Evolutionary conservation across 2,329 filamentous ascomycete species (phyloP), one percentile per base, ranked within the genome.

Genomic region (Xylaria sp.): DNA sequence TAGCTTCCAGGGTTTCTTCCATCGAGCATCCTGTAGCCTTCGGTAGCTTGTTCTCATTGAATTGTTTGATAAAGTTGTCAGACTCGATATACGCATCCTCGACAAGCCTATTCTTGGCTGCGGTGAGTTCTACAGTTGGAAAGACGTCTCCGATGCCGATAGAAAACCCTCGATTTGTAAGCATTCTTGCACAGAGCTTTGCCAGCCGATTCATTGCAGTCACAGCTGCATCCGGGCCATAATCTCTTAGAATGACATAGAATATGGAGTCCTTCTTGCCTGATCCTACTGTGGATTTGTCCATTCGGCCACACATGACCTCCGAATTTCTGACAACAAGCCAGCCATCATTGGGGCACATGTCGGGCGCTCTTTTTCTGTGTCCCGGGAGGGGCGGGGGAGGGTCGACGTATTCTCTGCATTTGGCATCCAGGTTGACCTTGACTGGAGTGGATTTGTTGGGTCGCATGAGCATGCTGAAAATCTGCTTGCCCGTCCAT

Each of bases 211-310:
- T 98, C 96, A 99, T 99, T 62, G 93, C 93, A 65, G 89, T 88
- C 0, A 95, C 94, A 8, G 96, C 94, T 65, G 93, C 90, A 63
- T 97, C 92, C 1, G 94, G 93, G 0, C 96, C 96, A 75, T 92
- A 99, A 82, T 99, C 96, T 83, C 96, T 89, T 74, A 98, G 88
- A 77, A 99, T 95, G 65, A 98, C 92, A 76, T 97, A 99, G 77
- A 98, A 99, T 23, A 99, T 90, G 0, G 94, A 97, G 78, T 97
- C 95, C 78, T 99, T 99, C 84, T 98, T 98, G 74, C 96, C 96
- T 6, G 93, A 90, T 73, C 96, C 96, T n/a, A 99, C 93, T 0
- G 94, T 98, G 1, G 93, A 92, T 81, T 99, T 99, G 83, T 99
- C 96, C 94, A 98, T 97, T 67, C 91, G 88, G 69, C 96, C 96